Evolutionary conservation across 768 basidiomycete genomes (phyloP), one percentile per base, ranked within the genome.

Genomic region (Xerocomellus intermedius): DNA sequence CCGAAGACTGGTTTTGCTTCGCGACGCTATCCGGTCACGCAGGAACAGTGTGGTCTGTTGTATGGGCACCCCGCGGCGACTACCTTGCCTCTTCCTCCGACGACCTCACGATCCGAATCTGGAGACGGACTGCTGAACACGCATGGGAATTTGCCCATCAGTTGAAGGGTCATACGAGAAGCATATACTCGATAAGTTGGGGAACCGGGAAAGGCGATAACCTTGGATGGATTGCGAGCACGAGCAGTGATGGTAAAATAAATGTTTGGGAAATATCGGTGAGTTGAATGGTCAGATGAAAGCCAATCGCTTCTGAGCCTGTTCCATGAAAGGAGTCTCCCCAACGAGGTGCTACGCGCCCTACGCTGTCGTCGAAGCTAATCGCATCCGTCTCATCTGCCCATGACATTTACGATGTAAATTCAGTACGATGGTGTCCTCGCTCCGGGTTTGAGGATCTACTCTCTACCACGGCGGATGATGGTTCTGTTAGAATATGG

Each of bases 1-100:
- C 84, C 26, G 92, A 96, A 57, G 97, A 99, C 69, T 98, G 97
- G 94, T 91, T 82, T 63, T 88, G 87, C 64, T 89, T 94, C 59
- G 70, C 83, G 54, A 95, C 94, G 2, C 78, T 98, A 4, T 79
- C 79, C 0, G 91, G 90, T 9, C 94, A 97, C 64, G 64, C 75
- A 0, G 91, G 89, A 13, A 99, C 97, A 0, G 94, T 99, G 14
- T 99, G 97, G 97, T 81, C 86, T 1, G 65, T 98, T 35, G 82
- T 89, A 5, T 99, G 87, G 79, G 76, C 86, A 5, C 91, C 93
- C 0, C 78, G 79, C 43, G 90, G 91, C 3, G 75, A 77, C 50
- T 96, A 87, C 66, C 81, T 99, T 30, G 94, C 93, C 0, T 91
- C 89, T 19, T 87, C 85, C 1, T 94, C 92, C 4, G 96, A 97